phyloP scores from a whole-genome alignment of 1,139 yeast genomes.

The Hyphopichia pseudoburtonii region DNA sequence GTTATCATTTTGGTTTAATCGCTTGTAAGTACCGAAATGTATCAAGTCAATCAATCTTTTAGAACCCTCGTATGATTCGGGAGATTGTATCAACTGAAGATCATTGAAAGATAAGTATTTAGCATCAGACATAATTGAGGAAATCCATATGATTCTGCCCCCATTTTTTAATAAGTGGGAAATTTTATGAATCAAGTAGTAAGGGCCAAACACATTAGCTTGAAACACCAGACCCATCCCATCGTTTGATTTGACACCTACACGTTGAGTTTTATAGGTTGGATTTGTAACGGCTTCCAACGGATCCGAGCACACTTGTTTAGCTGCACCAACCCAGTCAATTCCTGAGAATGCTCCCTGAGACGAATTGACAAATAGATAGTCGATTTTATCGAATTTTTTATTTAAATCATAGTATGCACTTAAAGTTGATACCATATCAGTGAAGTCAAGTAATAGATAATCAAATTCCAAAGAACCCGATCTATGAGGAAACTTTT shows the following conservation, averaged over 20 bases:
- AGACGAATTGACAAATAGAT: conserved; percentile 83
- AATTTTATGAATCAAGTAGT: conserved; percentile 69
- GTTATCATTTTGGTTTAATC: conserved; percentile 45
- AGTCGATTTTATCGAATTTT: conserved; percentile 67
- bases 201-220: conserved; percentile 94
- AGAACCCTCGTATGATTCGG: conserved; percentile 86
- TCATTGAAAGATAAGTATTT: conserved; percentile 71
- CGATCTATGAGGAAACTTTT: conserved; percentile 32
- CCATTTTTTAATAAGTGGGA: conserved; percentile 49
- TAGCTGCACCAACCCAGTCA: conserved; percentile 76
- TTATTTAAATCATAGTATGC: conserved; percentile 71
- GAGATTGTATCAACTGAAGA: conserved; percentile 62
- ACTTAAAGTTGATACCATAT: conserved; percentile 79
- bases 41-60: conserved; percentile 82
- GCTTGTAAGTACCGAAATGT: conserved; percentile 67
- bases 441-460: conserved; percentile 80
- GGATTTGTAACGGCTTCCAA: conserved; percentile 82
- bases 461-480: conserved; percentile 82
- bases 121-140: conserved; percentile 77
- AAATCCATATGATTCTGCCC: conserved; percentile 79
- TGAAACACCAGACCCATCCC: conserved; percentile 88
- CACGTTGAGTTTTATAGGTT: conserved; percentile 74
- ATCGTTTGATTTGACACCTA: conserved; percentile 69
- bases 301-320: conserved; percentile 65
- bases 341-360: conserved; percentile 86